Conservation (phyloP, 306 rosid genomes). For the Herpetospermum pedunculosum region DNA sequence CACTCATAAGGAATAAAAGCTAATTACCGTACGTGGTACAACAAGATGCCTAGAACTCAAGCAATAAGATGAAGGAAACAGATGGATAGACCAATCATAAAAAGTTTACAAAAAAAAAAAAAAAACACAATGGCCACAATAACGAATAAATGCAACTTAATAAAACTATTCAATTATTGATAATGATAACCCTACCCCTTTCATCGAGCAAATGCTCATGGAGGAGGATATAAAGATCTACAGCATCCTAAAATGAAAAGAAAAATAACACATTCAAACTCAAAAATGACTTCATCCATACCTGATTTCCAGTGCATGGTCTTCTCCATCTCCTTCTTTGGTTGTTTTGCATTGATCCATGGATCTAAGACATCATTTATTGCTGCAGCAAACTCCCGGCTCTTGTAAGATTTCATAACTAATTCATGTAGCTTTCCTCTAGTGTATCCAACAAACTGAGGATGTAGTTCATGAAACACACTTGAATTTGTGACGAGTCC, state of each 20-base stretch:
- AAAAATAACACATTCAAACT: neutral
- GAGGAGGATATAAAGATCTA: neutral
- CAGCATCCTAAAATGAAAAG: neutral
- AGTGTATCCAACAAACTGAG: slow-evolving; percentile 85
- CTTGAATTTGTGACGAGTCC: slow-evolving; percentile 17
- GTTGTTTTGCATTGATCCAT: slow-evolving; percentile 90
- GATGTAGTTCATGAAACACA: slow-evolving; percentile 45
- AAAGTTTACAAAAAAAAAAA: neutral
- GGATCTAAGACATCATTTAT: slow-evolving; percentile 95
- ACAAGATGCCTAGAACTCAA: neutral
- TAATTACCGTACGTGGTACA: neutral
- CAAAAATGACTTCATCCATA: slow-evolving; percentile 16
- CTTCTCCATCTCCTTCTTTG: slow-evolving; percentile 86
- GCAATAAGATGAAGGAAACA: neutral
- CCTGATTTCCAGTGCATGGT: slow-evolving; percentile 80
- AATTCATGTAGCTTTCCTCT: slow-evolving; percentile 86
- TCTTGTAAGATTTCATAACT: slow-evolving; percentile 88
- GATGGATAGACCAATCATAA: neutral
- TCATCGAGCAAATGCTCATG: neutral
- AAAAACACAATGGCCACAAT: neutral
- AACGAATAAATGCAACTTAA: neutral
- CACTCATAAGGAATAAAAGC: neutral
- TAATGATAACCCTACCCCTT: neutral
- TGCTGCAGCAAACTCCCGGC: slow-evolving; percentile 92
- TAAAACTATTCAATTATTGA: neutral